phyloP scores from a whole-genome alignment of 2,329 filamentous ascomycete genomes.

The Tolypocladium inflatum region DNA sequence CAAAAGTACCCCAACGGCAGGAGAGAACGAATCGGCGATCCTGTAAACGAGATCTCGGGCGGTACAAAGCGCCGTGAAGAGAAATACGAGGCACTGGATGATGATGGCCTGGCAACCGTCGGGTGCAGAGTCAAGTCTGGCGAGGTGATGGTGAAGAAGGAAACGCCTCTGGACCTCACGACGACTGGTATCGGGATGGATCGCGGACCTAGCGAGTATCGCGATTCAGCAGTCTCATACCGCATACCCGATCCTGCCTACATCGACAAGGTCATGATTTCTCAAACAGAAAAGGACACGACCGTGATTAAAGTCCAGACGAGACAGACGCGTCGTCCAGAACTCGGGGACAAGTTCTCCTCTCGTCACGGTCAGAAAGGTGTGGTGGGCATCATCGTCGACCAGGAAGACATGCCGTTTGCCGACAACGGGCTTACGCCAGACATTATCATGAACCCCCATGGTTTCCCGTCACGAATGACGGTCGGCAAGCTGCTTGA shows the following conservation, averaged over 20 bases:
- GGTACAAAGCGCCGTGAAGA: slow-evolving; percentile 51
- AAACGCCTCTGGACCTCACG: slow-evolving; percentile 69
- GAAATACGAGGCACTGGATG: slow-evolving; percentile 66
- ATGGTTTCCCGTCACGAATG: slow-evolving; percentile 99
- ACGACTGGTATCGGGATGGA: slow-evolving; percentile 63
- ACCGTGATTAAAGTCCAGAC: slow-evolving; percentile 90
- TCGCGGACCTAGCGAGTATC: slow-evolving; percentile 52
- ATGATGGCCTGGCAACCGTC: slow-evolving; percentile 83
- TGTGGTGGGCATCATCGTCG: slow-evolving; percentile 91
- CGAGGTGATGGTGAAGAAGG: slow-evolving; percentile 86
- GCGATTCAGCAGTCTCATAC: slow-evolving; percentile 66
- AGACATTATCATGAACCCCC: slow-evolving; percentile 99
- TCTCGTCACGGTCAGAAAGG: slow-evolving; percentile 98
- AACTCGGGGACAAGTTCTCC: slow-evolving; percentile 97
- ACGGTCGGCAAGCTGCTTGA: slow-evolving; percentile 97
- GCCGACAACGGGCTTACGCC: slow-evolving; percentile 83
- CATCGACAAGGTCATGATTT: slow-evolving; percentile 94
- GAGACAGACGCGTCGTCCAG: slow-evolving; percentile 87
- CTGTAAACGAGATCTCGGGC: slow-evolving; percentile 40
- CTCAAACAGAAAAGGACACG: slow-evolving; percentile 77
- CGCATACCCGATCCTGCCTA: slow-evolving; percentile 77
- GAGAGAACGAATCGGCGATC: slow-evolving; percentile 54
- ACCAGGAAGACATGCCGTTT: slow-evolving; percentile 96
- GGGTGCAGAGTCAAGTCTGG: slow-evolving; percentile 69
- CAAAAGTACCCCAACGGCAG: slow-evolving; percentile 83